A percentile compares a stretch with the other conserved stretches of the same genome.
Conservation (phyloP, 2,329 filamentous ascomycete species). For the Mollisiaceae sp. region DNA sequence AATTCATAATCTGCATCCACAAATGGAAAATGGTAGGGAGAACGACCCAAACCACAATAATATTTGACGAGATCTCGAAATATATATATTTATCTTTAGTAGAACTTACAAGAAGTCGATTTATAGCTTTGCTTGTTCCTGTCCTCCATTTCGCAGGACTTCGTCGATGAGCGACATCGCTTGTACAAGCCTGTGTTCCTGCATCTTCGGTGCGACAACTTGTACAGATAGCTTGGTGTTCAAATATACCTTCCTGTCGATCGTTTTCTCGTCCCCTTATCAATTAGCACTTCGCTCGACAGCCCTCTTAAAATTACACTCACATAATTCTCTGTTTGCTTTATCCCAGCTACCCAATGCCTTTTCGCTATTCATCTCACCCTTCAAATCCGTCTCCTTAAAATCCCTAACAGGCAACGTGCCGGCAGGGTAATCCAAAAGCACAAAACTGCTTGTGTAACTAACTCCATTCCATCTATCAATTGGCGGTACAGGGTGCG, state of each 20-base stretch:
- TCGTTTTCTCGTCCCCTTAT: constrained; percentile 35
- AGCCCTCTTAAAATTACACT: constrained; percentile 39
- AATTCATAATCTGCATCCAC: no score
- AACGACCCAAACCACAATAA: background rate
- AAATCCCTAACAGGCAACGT: constrained; percentile 59
- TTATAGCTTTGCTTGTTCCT: constrained; percentile 27
- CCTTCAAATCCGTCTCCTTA: constrained; percentile 53
- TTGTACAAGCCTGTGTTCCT: constrained; percentile 38
- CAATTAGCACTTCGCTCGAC: constrained; percentile 18
- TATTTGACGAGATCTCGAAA: background rate
- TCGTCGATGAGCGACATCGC: constrained; percentile 40
- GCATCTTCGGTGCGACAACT: constrained; percentile 39
- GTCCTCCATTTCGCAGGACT: constrained; percentile 20
- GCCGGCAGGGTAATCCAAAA: constrained; percentile 67
- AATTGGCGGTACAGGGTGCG: constrained; percentile 65
- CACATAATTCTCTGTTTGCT: constrained; percentile 62
- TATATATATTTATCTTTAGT: background rate
- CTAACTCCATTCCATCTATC: constrained; percentile 67
- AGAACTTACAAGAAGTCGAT: no score
- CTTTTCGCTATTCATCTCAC: constrained; percentile 50
- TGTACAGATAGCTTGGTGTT: constrained; percentile 39
- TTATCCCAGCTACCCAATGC: constrained; percentile 63
- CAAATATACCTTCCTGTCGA: constrained; percentile 40
- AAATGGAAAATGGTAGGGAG: no score
- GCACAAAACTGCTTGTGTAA: constrained; percentile 65